Evolutionary conservation across 768 basidiomycete species (phyloP), one percentile per base, ranked within the genome.

Genomic region (Fomitopsis serialis): DNA sequence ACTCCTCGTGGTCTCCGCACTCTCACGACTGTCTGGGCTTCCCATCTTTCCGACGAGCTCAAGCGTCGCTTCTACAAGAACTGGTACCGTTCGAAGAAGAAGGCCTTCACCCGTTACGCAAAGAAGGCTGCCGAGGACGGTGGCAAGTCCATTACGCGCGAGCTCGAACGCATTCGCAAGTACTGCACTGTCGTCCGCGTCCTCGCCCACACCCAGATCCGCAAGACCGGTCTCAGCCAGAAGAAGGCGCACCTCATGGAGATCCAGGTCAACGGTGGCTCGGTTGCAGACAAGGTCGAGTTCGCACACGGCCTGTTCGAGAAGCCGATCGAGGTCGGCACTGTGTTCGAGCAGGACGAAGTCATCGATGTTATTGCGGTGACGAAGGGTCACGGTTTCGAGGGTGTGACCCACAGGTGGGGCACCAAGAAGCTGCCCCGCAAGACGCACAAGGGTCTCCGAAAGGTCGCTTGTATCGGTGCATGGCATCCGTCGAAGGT

Each of bases 191-290:
- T 99, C 66, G 97, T 99, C 71, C 94, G 97, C 76, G 92, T 98
- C 64, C 90, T 99, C 62, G 95, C 94, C 58, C 97, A 99, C 84
- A 97, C 97, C 61, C 97, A 99, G 72, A 88, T 98, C 73, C 85
- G 90, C 79, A 94, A 95, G 82, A 99, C 97, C 35, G 93, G 94
- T 65, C 87, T 99, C 66, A 81, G 78, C 65, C 97, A 98, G 79
- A 99, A 98, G 90, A 98, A 94, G 81, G 97, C 97, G 22, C 97
- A 99, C 76, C 81, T 99, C 47, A 98, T 98, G 95, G 97, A 99
- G 80, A 97, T 99, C 72, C 96, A 99, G 75, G 85, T 99, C 67
- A 98, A 99, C 76, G 97, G 97, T 72, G 97, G 97, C 54, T 85
- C 85, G 35, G 70, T 98, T 59, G 82, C 94, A 27, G 95, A 99